Evolutionary conservation across 345 rosid species (phyloP).

Genomic region (Eucalyptus lansdowneana): DNA sequence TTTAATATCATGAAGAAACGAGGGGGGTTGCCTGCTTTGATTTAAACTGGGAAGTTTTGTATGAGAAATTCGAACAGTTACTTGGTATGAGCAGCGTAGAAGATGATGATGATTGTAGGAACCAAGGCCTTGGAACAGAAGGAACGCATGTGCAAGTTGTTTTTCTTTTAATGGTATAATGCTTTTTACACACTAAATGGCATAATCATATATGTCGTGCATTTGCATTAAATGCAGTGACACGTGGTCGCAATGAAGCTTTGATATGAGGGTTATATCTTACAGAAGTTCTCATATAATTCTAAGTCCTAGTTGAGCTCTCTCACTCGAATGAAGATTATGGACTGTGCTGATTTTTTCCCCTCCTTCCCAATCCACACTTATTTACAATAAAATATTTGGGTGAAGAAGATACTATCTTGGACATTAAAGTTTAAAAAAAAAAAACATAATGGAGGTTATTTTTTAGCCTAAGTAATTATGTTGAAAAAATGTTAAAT

Average conservation of each 20-base stretch:
- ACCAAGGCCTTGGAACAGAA: not conserved
- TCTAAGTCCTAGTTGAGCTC: not conserved
- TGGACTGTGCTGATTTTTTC: not conserved
- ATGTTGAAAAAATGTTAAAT: not conserved
- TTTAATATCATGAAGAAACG: not conserved
- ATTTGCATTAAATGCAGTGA: not conserved
- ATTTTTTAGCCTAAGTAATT: too few species aligned
- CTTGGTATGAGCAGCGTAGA: not conserved
- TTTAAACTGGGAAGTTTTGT: not conserved
- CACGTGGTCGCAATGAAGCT: not conserved
- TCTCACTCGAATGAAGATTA: not conserved
- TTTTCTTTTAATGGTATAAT: not conserved
- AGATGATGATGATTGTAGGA: constrained; percentile 4
- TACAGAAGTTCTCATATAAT: not conserved
- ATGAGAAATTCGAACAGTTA: not conserved
- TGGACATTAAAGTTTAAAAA: too few species aligned
- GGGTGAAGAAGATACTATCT: too few species aligned
- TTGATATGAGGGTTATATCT: not conserved
- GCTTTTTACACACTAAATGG: not conserved
- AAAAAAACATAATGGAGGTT: not conserved
- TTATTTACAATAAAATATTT: not conserved
- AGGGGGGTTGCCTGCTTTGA: not conserved
- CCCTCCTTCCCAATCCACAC: not conserved
- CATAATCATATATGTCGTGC: not conserved
- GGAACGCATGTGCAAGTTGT: not conserved